Percentiles rank a stretch among this genome's conserved stretches.
Evolutionary conservation across 345 rosid species (phyloP).

Genomic region (Nephelium lappaceum): DNA sequence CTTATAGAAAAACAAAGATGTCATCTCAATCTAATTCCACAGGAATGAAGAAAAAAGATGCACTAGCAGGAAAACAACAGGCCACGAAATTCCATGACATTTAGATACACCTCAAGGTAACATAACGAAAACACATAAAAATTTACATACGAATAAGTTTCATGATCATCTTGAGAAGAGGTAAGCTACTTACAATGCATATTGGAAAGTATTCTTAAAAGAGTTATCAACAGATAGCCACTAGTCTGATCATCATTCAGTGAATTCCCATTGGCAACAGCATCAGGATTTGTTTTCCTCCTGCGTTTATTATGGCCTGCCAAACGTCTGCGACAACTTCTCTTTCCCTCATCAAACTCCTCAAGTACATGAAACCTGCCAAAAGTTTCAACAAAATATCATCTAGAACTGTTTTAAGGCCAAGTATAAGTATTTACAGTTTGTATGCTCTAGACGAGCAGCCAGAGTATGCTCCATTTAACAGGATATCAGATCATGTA

Average conservation of each 20-base stretch:
- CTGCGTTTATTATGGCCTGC: conserved; percentile 99
- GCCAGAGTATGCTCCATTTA: neutral
- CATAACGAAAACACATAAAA: neutral
- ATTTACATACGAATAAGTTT: neutral
- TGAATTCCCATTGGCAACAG: conserved; percentile 56
- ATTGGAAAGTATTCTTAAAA: conserved; percentile 85
- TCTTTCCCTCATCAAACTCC: conserved; percentile 99
- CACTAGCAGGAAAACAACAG: neutral
- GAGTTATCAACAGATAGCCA: conserved; percentile 75
- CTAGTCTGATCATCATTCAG: conserved; percentile 76
- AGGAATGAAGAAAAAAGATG: neutral
- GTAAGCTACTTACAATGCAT: conserved; percentile 70
- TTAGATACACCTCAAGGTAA: neutral
- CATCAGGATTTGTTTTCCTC: conserved; percentile 88
- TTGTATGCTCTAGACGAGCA: neutral
- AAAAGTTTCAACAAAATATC: conserved; percentile 17
- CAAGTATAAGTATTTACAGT: neutral
- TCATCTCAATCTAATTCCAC: neutral
- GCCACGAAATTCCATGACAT: neutral
- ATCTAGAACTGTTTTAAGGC: conserved; percentile 2
- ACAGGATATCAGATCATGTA: neutral
- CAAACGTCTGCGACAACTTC: conserved; percentile 98
- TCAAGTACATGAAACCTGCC: conserved; percentile 93
- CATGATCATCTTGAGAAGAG: neutral
- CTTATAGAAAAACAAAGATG: neutral